phyloP scores from a whole-genome alignment of 106 monocot genomes.

The Allium fistulosum region DNA sequence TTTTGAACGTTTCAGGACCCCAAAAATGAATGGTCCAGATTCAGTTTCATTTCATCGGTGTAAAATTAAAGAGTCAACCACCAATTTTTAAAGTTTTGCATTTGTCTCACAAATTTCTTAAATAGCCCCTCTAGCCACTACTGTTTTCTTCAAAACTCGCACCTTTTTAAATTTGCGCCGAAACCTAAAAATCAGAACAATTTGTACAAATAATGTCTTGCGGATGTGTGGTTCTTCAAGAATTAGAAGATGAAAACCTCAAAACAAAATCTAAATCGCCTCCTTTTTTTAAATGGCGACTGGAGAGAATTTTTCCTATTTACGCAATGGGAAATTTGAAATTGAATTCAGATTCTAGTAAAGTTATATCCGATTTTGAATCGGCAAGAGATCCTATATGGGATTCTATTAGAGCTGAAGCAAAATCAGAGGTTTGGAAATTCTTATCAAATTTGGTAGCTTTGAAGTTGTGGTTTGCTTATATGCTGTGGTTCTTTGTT shows the following conservation, averaged over 20 bases:
- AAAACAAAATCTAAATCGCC: background rate
- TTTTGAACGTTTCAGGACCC: no score
- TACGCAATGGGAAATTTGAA: conserved; percentile 37
- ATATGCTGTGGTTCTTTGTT: background rate
- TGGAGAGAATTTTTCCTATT: conserved; percentile 45
- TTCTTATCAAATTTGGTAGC: no score
- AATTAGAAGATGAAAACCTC: conserved; percentile 15
- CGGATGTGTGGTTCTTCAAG: conserved; percentile 24
- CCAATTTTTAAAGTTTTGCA: no score
- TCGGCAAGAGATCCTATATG: conserved; percentile 36
- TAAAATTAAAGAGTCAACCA: no score
- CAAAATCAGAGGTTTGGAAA: conserved; percentile 33
- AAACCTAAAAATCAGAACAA: background rate
- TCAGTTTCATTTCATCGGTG: no score
- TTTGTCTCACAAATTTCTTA: no score
- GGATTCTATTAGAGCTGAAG: conserved; percentile 42
- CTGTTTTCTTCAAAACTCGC: background rate
- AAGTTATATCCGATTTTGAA: conserved; percentile 20
- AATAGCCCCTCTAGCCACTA: no score
- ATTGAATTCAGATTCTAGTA: conserved; percentile 13
- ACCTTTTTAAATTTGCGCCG: background rate
- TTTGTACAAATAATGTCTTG: conserved; percentile 15
- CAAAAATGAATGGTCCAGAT: no score
- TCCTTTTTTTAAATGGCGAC: conserved; percentile 12
- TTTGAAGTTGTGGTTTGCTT: no score